Percentiles rank a stretch among this genome's conserved stretches.
Evolutionary conservation across 768 basidiomycete species (phyloP).

Genomic region (Suillus decipiens): DNA sequence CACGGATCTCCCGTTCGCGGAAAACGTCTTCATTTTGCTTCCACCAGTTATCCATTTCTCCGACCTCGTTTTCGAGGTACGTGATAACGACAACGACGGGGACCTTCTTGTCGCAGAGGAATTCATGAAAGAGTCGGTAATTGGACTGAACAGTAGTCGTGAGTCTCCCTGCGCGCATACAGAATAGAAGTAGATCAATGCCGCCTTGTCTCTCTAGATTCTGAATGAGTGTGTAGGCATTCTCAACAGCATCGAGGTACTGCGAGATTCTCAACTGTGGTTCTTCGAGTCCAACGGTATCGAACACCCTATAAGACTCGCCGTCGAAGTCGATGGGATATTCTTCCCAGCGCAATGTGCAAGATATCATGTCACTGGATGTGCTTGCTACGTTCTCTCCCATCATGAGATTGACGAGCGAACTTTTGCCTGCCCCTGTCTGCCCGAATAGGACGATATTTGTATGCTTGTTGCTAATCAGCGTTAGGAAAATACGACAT

Average conservation of each 20-base stretch:
- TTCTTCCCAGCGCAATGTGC: too few relatives aligned
- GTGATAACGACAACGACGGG: constrained; percentile 42
- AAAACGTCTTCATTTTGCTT: constrained; percentile 24
- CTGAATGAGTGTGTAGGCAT: constrained; percentile 36
- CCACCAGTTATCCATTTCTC: constrained; percentile 42
- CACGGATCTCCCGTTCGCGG: constrained; percentile 23
- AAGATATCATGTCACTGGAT: too few relatives aligned
- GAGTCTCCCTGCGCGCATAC: constrained; percentile 41
- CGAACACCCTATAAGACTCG: too few relatives aligned
- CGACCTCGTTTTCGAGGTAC: constrained; percentile 37
- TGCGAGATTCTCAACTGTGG: too few relatives aligned
- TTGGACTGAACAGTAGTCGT: constrained; percentile 38
- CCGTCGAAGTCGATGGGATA: too few relatives aligned
- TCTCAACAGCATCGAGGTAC: neutral
- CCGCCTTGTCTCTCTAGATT: constrained; percentile 34
- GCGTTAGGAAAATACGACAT: too few relatives aligned
- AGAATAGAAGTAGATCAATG: constrained; percentile 41
- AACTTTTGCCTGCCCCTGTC: too few relatives aligned
- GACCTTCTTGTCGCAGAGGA: constrained; percentile 40
- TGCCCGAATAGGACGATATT: too few relatives aligned
- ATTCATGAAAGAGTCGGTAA: constrained; percentile 38
- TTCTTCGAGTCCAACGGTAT: too few relatives aligned
- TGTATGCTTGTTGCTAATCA: too few relatives aligned
- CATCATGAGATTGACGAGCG: too few relatives aligned
- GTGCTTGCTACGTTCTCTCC: too few relatives aligned